Evolutionary conservation across 1,284 basidiomycete genomes (phyloP).

Genomic region (Fomes fomentarius): DNA sequence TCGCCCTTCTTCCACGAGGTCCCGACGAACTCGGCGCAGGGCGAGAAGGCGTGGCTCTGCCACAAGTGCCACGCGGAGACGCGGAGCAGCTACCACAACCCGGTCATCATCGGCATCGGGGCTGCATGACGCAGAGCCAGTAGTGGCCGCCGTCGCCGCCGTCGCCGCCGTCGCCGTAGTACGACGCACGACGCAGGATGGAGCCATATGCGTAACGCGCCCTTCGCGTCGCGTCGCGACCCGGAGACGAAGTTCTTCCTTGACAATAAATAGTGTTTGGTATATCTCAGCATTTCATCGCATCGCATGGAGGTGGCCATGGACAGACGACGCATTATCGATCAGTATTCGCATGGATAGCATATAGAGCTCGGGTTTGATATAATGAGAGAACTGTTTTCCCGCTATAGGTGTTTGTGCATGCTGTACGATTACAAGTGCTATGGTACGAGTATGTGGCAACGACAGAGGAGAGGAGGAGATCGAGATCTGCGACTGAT

Average conservation of each 20-base stretch:
- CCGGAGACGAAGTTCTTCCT: too few species aligned
- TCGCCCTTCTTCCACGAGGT: constrained; percentile 44
- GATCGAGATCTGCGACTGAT: too few species aligned
- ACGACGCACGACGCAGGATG: too few species aligned
- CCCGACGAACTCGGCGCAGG: constrained; percentile 19
- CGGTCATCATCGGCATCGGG: constrained; percentile 25
- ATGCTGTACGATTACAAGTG: constrained; percentile 39
- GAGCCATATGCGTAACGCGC: too few species aligned
- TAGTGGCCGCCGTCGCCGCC: too few species aligned
- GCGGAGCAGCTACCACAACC: constrained; percentile 23
- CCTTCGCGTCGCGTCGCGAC: too few species aligned
- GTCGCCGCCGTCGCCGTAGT: too few species aligned
- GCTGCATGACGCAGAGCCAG: constrained; percentile 18
- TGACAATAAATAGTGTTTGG: too few species aligned
- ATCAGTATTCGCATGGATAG: constrained; percentile 4
- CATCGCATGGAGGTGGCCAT: too few species aligned
- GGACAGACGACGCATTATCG: too few species aligned
- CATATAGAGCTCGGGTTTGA: background rate
- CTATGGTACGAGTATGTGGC: constrained; percentile 33
- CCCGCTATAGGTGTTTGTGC: constrained; percentile 15
- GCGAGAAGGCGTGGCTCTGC: constrained; percentile 46
- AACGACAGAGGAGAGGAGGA: background rate
- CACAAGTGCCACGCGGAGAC: constrained; percentile 57
- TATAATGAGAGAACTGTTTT: background rate
- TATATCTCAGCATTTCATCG: too few species aligned